Percentiles rank a stretch among this genome's conserved stretches.
Conservation (phyloP, 148 eudicot genomes). For the Amaranthus hypochondriacus region DNA sequence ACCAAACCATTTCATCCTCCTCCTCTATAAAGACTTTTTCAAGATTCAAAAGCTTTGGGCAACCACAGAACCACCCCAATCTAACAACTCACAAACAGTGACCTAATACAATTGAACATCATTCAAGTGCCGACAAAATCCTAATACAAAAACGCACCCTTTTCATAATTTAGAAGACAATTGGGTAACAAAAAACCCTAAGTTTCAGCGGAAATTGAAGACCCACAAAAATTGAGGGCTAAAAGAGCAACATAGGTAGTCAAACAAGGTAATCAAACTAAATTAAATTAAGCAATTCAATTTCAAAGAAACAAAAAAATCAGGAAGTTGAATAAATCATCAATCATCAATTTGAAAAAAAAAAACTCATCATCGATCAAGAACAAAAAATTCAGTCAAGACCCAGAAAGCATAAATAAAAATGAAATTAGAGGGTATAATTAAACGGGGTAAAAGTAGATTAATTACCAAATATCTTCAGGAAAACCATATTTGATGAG, state of each 20-base stretch:
- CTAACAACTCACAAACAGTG: too few relatives aligned
- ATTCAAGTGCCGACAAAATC: not conserved
- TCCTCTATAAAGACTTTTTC: too few relatives aligned
- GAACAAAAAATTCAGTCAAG: not conserved
- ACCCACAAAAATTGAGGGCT: too few relatives aligned
- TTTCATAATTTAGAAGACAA: not conserved
- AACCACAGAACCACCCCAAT: not conserved
- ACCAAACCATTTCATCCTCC: not conserved
- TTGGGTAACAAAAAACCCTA: not conserved
- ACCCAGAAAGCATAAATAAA: not conserved
- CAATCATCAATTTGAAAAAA: not conserved
- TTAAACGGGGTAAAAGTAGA: not conserved
- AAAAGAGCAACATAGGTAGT: not conserved
- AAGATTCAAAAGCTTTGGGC: not conserved
- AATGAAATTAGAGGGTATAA: not conserved
- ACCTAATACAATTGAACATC: not conserved
- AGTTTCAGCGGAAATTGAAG: not conserved
- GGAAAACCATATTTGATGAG: conserved; percentile 96
- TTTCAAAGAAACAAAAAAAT: not conserved
- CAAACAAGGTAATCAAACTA: not conserved
- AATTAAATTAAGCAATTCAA: not conserved
- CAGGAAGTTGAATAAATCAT: not conserved
- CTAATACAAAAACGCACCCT: not conserved
- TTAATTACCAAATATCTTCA: conserved; percentile 78
- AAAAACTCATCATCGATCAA: conserved; percentile 1